Conservation (phyloP, 1,139 yeast genomes). For the Citeromyces siamensis region DNA sequence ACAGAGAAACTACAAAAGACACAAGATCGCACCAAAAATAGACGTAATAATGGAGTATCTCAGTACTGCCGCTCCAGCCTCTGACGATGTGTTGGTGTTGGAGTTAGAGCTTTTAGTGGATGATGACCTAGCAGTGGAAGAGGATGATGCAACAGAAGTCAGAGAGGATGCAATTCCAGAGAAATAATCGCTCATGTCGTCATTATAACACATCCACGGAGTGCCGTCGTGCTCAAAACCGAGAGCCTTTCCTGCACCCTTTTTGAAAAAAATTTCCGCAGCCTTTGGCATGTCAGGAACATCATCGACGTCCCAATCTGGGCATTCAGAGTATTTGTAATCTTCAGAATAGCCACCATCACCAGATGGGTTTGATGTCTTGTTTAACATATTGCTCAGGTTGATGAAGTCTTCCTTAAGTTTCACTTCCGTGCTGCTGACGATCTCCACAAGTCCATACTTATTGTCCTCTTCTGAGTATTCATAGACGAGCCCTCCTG, state of each 20-base stretch:
- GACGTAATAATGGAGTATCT: neutral
- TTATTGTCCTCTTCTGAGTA: conserved; percentile 80
- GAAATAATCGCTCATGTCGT: neutral
- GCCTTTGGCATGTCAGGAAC: conserved; percentile 2
- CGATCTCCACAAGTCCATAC: conserved; percentile 65
- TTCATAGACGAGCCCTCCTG: conserved; percentile 92
- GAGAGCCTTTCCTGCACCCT: neutral
- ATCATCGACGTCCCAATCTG: conserved; percentile 2
- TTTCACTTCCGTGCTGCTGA: conserved; percentile 23
- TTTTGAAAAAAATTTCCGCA: neutral
- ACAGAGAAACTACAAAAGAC: conserved; percentile 3
- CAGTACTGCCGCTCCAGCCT: neutral
- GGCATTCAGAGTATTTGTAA: neutral
- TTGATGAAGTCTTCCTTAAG: conserved; percentile 43
- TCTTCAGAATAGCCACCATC: conserved; percentile 26
- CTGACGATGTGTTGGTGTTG: neutral
- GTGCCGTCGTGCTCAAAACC: conserved; percentile 1
- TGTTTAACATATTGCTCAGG: conserved; percentile 32
- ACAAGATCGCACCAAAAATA: neutral
- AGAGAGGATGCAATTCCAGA: neutral
- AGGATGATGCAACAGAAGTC: neutral
- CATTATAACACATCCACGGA: conserved; percentile 1
- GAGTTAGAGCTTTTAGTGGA: neutral
- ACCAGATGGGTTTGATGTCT: conserved; percentile 23
- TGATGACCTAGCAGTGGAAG: neutral